These are phyloP conservation scores for Aspergillus luchuensis DNA, from an alignment of 2,329 filamentous ascomycete species.

Conservation along the genomic window DNA sequence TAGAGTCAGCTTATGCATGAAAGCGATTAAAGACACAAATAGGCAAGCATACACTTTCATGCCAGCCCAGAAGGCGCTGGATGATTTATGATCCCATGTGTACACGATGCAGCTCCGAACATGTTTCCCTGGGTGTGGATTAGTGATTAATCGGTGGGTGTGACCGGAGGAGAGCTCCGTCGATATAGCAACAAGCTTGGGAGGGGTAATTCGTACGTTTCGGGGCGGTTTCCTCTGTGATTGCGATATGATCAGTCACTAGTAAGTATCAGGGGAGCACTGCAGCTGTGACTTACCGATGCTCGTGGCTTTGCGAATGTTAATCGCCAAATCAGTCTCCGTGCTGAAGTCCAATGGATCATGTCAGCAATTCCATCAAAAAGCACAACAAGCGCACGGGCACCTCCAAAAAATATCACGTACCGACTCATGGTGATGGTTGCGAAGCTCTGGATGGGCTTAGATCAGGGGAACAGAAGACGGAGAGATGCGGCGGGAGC, in stretches of 20 bases:
- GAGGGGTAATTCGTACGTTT: slow-evolving; percentile 55
- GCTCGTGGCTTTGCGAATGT: slow-evolving; percentile 68
- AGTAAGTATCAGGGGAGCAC: slow-evolving; percentile 1
- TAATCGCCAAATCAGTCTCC: slow-evolving; percentile 65
- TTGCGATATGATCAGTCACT: slow-evolving; percentile 20
- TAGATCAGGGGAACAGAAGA: slow-evolving; percentile 27
- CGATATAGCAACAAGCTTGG: slow-evolving; percentile 6
- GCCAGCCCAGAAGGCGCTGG: slow-evolving; percentile 91
- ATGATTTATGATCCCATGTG: slow-evolving; percentile 98
- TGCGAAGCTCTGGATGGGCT: slow-evolving; percentile 35
- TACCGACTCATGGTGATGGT: slow-evolving; percentile 66
- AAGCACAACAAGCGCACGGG: not conserved
- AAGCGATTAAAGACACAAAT: not conserved
- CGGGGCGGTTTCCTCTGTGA: slow-evolving; percentile 64
- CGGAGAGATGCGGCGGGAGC: slow-evolving; percentile 20
- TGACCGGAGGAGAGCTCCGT: slow-evolving; percentile 4
- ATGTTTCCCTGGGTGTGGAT: slow-evolving; percentile 69
- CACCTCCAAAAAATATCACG: slow-evolving; percentile 21
- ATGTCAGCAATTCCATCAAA: slow-evolving; percentile 7
- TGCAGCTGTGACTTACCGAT: slow-evolving; percentile 49
- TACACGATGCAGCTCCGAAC: slow-evolving; percentile 97
- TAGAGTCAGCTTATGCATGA: slow-evolving; percentile 4
- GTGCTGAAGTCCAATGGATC: slow-evolving; percentile 44
- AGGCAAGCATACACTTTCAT: slow-evolving; percentile 83
- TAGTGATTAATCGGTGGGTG: not conserved